Evolutionary conservation across 2,329 filamentous ascomycete species (phyloP).

Genomic region (Penicillium thymicola): DNA sequence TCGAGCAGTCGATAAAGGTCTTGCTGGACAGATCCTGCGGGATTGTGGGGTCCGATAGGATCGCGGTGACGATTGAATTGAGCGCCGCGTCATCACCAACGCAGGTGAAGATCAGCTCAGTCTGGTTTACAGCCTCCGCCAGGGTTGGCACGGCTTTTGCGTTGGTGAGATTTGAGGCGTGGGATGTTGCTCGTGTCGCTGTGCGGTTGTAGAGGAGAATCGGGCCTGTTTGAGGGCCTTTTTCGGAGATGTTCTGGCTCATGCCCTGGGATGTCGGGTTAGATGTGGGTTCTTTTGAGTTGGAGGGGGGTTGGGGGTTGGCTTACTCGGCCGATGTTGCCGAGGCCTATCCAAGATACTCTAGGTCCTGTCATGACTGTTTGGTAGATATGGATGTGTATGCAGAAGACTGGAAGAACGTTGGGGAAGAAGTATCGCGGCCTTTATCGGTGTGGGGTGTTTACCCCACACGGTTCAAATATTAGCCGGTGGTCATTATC

Average conservation of each 20-base stretch:
- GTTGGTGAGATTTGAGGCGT: conserved; percentile 58
- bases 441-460: conserved; percentile 12
- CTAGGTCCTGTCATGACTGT: conserved; percentile 39
- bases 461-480: conserved; percentile 3
- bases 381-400: background rate
- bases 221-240: conserved; percentile 67
- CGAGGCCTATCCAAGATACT: conserved; percentile 76
- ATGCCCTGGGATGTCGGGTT: conserved; percentile 60
- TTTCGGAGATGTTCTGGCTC: conserved; percentile 77
- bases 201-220: conserved; percentile 81
- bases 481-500: conserved; percentile 8
- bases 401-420: background rate
- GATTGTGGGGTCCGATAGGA: conserved; percentile 40
- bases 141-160: conserved; percentile 63
- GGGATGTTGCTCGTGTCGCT: conserved; percentile 59
- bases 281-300: background rate
- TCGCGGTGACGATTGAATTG: conserved; percentile 56
- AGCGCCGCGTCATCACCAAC: conserved; percentile 75
- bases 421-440: background rate
- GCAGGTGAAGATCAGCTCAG: conserved; percentile 79
- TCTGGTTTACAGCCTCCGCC: conserved; percentile 60
- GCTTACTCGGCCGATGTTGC: conserved; percentile 79
- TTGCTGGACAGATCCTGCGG: conserved; percentile 60
- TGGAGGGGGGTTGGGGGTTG: background rate
- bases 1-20: conserved; percentile 82